Conservation (phyloP, 179 eudicot genomes). For the Spinacia oleracea region DNA sequence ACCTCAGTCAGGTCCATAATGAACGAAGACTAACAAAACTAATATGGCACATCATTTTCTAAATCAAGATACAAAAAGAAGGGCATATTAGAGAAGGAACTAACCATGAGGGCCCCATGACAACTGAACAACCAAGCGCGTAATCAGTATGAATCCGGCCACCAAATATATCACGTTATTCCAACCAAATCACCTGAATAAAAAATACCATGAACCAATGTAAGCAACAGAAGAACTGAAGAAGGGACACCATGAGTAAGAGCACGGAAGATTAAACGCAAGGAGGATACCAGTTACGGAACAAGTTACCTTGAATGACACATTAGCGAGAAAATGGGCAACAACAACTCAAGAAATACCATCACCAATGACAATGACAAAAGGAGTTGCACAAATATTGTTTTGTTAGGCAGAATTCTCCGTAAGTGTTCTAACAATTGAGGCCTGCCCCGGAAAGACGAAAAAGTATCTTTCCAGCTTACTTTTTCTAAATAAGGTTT, state of each 20-base stretch:
- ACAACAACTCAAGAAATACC: slow-evolving; percentile 98
- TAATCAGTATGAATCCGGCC: slow-evolving; percentile 96
- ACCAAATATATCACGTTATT: slow-evolving; percentile 92
- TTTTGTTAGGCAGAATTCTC: not conserved
- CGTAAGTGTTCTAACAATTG: too few relatives aligned
- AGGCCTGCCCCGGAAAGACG: too few relatives aligned
- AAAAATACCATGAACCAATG: slow-evolving; percentile 13
- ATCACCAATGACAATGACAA: slow-evolving; percentile 91
- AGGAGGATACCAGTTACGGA: slow-evolving; percentile 2
- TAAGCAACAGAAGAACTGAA: slow-evolving; percentile 10
- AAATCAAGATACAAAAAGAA: not conserved
- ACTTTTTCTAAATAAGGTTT: not conserved
- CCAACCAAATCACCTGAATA: slow-evolving; percentile 78
- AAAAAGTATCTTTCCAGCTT: too few relatives aligned
- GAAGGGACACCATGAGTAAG: not conserved
- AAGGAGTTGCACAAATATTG: slow-evolving; percentile 43
- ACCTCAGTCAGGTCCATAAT: too few relatives aligned
- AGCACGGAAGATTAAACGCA: not conserved
- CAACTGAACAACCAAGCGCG: slow-evolving; percentile 94
- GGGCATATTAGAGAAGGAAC: slow-evolving; percentile 20
- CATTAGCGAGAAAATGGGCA: slow-evolving; percentile 67
- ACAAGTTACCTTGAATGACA: slow-evolving; percentile 62
- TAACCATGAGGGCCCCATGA: slow-evolving; percentile 99
- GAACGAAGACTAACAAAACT: too few relatives aligned
- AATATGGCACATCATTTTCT: too few relatives aligned